phyloP scores from a whole-genome alignment of 768 basidiomycete genomes.

The Hydnum rufescens region DNA sequence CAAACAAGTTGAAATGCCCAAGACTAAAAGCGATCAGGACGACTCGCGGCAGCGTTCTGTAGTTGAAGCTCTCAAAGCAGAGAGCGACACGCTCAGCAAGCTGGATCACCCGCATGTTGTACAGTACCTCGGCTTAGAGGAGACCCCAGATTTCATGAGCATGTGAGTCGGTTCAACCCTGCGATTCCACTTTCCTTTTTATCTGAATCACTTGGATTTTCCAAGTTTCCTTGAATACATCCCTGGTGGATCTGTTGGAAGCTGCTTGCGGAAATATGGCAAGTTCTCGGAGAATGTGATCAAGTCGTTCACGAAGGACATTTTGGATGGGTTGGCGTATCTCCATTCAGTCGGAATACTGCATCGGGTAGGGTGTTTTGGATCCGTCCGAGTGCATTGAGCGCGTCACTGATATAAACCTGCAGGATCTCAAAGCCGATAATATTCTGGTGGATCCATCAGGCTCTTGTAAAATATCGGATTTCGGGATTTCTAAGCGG shows the following conservation, averaged over 20 bases:
- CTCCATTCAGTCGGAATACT: slow-evolving; percentile 82
- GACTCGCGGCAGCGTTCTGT: slow-evolving; percentile 69
- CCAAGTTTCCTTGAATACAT: slow-evolving; percentile 94
- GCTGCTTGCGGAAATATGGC: slow-evolving; percentile 76
- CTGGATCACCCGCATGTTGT: slow-evolving; percentile 96
- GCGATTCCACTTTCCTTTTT: slow-evolving; percentile 5
- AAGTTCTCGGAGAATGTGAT: slow-evolving; percentile 85
- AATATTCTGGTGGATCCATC: slow-evolving; percentile 90
- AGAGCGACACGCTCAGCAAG: slow-evolving; percentile 91
- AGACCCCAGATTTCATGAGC: slow-evolving; percentile 71
- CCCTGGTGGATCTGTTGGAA: slow-evolving; percentile 87
- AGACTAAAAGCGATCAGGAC: slow-evolving; percentile 75
- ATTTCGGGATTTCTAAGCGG: slow-evolving; percentile 96
- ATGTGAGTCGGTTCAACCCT: slow-evolving; percentile 38
- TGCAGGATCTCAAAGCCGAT: slow-evolving; percentile 88
- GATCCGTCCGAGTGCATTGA: neutral
- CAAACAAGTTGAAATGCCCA: slow-evolving; percentile 93
- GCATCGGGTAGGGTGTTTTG: slow-evolving; percentile 49
- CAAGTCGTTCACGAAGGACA: slow-evolving; percentile 82
- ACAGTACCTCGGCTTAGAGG: slow-evolving; percentile 88
- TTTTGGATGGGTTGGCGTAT: slow-evolving; percentile 79
- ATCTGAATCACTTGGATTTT: slow-evolving; percentile 9
- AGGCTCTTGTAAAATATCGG: slow-evolving; percentile 91
- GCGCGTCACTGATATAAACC: neutral
- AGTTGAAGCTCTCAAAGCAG: slow-evolving; percentile 81